Base-by-base conservation (phyloP, 306 rosid genomes). In the Inga oerstediana region DNA sequence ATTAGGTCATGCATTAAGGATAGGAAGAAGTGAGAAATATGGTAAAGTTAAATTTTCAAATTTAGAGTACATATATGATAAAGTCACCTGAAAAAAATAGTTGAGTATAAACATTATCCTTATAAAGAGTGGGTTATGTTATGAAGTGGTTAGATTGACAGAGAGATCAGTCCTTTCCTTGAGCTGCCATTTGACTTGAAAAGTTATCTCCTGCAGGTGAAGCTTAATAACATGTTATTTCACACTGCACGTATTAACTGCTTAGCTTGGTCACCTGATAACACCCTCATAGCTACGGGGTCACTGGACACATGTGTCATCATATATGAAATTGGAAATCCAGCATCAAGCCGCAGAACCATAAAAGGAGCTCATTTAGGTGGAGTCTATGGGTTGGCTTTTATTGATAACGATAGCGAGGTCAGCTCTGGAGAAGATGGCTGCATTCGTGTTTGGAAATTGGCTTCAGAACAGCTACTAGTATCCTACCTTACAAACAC, bases 261-360 rank as follows among this genome's bases (percentile, higher is more conserved):
- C 79, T 90, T 96, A 56, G 93, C 95, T 77, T 96, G 99, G 99
- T 96, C 98, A 81, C 97, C 98, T 45, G 94, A 91, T 89, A 94
- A 84, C 89, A 94, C 81, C 83, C 85, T 87, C 86, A 87, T 94
- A 79, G 99, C 97, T 24, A 92, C 98, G 5, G 99, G 98, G 62
- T 96, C 99, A 52, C 93, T 96, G 15, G 99, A 94, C 84, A 94
- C 97, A 12, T 90, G 98, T 78, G 90, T 92, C 80, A 92, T 96
- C 73, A 75, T 94, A 70, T 96, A 94, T 70, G 97, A 94, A 86
- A 48, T 96, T 44, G 94, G 92, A 89, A 96, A 94, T 84, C 97
- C 99, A 67, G 97, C 97, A 34, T 79, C 99, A 45, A 89, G 88
- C 89, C 98, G 98, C 82, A 84, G 87, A 70, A 96, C 99, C 72